Conservation (phyloP, 2,329 filamentous ascomycete species). For the Periconia macrospinosa region DNA sequence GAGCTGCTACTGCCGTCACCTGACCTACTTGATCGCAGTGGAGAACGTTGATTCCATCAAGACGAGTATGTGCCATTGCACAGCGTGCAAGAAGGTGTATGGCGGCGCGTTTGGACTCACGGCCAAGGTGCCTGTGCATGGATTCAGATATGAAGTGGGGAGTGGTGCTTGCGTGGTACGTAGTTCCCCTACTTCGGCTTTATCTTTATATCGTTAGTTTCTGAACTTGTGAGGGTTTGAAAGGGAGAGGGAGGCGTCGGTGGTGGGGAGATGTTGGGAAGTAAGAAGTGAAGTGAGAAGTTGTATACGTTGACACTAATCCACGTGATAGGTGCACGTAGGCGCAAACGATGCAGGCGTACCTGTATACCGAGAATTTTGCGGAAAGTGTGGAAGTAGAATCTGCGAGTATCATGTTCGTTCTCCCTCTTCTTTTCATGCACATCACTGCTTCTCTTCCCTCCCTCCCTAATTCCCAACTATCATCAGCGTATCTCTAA, state of each 20-base stretch:
- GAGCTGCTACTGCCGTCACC: conserved; percentile 53
- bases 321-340: neutral
- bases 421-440: neutral
- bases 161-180: conserved; percentile 16
- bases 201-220: neutral
- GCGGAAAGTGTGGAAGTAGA: conserved; percentile 54
- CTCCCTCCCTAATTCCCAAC: too few relatives aligned
- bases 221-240: neutral
- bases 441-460: too few relatives aligned
- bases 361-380: conserved; percentile 56
- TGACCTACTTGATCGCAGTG: conserved; percentile 52
- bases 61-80: conserved; percentile 57
- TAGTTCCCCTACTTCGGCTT: neutral
- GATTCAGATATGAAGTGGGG: conserved; percentile 43
- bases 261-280: too few relatives aligned
- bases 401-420: conserved; percentile 54
- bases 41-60: conserved; percentile 51
- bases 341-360: neutral
- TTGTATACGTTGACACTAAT: neutral
- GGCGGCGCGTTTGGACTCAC: conserved; percentile 57
- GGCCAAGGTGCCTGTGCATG: conserved; percentile 51
- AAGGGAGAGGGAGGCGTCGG: too few relatives aligned
- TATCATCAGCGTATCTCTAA: too few relatives aligned
- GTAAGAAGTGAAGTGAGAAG: too few relatives aligned
- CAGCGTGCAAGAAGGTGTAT: conserved; percentile 58